These are phyloP conservation scores for Puya raimondii DNA, from an alignment of 176 grass and related monocot species.

Conservation along the genomic window DNA sequence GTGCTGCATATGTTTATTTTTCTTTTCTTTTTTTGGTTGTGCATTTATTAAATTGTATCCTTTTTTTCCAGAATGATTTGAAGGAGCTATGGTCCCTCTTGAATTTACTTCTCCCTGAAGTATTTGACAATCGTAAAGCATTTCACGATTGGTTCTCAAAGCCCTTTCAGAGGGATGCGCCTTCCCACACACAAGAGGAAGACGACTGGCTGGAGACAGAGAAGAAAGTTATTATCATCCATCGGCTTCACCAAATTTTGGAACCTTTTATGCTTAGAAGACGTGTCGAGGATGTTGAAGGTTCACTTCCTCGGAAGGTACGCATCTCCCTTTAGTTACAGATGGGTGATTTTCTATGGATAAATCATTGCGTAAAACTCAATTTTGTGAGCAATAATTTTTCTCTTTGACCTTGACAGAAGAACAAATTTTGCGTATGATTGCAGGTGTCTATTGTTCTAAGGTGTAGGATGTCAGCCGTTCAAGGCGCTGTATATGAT, in stretches of 20 bases:
- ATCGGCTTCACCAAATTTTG: constrained; percentile 93
- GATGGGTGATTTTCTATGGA: too few species aligned
- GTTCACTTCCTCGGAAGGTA: constrained; percentile 94
- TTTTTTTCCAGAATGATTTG: constrained; percentile 71
- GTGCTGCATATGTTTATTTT: constrained; percentile 15
- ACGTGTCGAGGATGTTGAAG: constrained; percentile 97
- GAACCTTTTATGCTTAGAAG: constrained; percentile 98
- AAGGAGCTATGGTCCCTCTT: constrained; percentile 99
- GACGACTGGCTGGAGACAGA: constrained; percentile 99
- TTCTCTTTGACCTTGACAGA: constrained; percentile 1
- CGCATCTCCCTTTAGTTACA: neutral
- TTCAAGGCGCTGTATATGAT: constrained; percentile 92
- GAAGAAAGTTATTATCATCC: constrained; percentile 98
- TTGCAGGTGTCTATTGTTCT: constrained; percentile 84
- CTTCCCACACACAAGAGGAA: constrained; percentile 62
- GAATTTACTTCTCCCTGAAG: constrained; percentile 93
- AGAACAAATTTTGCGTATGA: constrained; percentile 21
- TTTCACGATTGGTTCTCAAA: constrained; percentile 99
- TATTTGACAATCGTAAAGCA: constrained; percentile 96
- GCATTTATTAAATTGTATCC: neutral
- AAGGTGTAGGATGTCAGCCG: constrained; percentile 93
- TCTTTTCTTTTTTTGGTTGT: neutral
- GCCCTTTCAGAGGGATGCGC: constrained; percentile 72
- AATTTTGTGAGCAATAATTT: neutral
- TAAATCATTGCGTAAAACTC: too few species aligned